Conservation (phyloP, 2,329 filamentous ascomycete genomes). For the Arthroderma sp. region DNA sequence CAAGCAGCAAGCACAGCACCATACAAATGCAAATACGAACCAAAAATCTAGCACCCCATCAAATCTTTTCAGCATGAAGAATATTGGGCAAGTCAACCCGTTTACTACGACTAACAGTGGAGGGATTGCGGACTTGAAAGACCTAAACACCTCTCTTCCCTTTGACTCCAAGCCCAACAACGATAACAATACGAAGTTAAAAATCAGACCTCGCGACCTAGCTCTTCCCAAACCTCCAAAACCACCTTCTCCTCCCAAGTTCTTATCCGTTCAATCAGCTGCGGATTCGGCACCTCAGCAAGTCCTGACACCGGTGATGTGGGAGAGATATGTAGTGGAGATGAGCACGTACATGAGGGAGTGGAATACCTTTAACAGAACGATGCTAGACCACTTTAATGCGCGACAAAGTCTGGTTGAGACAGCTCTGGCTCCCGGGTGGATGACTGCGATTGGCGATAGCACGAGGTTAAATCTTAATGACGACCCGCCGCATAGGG, state of each 20-base stretch:
- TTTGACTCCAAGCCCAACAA: constrained; percentile 43
- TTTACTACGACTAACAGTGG: constrained; percentile 33
- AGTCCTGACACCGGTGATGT: constrained; percentile 34
- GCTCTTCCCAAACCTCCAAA: constrained; percentile 40
- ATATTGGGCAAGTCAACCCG: constrained; percentile 38
- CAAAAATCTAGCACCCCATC: constrained; percentile 2
- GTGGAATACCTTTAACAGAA: constrained; percentile 43
- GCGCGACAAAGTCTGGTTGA: constrained; percentile 37
- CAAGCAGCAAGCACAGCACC: no score
- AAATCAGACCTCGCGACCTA: constrained; percentile 27
- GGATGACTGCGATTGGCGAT: constrained; percentile 42
- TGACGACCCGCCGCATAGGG: not conserved
- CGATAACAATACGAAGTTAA: constrained; percentile 18
- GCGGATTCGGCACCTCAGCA: constrained; percentile 10
- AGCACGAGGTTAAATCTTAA: constrained; percentile 20
- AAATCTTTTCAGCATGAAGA: constrained; percentile 34
- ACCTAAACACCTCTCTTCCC: constrained; percentile 42
- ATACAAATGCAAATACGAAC: not conserved
- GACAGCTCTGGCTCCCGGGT: constrained; percentile 33
- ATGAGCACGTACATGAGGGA: constrained; percentile 44
- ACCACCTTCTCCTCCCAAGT: constrained; percentile 30
- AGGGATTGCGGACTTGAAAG: constrained; percentile 41
- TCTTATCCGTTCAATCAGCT: constrained; percentile 2
- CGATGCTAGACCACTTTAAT: constrained; percentile 44
- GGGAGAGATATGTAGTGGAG: constrained; percentile 38